phyloP scores from a whole-genome alignment of 2,329 filamentous ascomycete species.

The Pestalotiopsis sp. region DNA sequence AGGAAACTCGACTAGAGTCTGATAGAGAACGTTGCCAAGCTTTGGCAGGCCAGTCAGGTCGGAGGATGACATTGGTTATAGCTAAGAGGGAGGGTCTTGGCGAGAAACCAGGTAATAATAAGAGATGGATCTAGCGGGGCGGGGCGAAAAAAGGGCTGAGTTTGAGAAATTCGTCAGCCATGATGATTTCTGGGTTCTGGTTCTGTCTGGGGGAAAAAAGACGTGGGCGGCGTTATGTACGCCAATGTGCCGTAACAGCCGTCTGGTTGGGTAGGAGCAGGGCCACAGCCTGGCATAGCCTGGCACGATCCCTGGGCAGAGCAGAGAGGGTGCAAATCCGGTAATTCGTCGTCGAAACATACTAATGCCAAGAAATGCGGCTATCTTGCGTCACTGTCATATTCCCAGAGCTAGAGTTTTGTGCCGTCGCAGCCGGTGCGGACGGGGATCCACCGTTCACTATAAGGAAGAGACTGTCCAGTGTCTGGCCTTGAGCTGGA shows the following conservation, averaged over 20 bases:
- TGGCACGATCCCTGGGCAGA: not conserved
- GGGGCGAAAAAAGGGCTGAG: not conserved
- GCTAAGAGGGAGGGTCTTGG: not conserved
- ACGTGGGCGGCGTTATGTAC: conserved; percentile 1
- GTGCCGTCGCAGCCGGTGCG: conserved; percentile 3
- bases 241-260: conserved; percentile 3
- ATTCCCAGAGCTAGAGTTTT: conserved; percentile 1
- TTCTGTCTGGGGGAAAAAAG: not conserved
- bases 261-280: not conserved
- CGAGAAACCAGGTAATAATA: not conserved
- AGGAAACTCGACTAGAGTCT: conserved; percentile 33
- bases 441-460: not conserved
- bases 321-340: not conserved
- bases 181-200: not conserved
- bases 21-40: conserved; percentile 23
- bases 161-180: not conserved
- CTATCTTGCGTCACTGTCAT: conserved; percentile 14
- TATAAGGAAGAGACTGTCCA: not conserved
- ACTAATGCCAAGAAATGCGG: conserved; percentile 23
- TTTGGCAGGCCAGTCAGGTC: conserved; percentile 13
- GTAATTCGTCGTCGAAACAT: conserved; percentile 22
- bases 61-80: conserved; percentile 8
- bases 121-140: not conserved
- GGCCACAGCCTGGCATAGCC: not conserved
- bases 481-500: not conserved